Base-by-base conservation (phyloP, 257 asterid genomes). In the Penstemon newberryi region DNA sequence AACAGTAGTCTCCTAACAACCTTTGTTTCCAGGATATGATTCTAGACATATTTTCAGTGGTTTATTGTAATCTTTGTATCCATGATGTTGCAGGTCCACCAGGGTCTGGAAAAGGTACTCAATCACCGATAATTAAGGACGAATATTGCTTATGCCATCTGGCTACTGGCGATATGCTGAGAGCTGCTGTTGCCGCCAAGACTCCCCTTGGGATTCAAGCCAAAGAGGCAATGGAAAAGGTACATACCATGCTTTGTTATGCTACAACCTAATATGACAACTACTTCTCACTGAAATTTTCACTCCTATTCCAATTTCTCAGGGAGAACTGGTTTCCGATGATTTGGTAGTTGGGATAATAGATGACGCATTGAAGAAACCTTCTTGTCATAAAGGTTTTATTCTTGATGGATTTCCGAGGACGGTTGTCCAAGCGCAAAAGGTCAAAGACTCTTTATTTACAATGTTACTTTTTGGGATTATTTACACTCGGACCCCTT, bases 371-470 rank as follows among this genome's bases (percentile, higher is more conserved):
- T 51, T 92, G 84, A 88, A 88, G 84, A 92, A 82, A 79, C 95
- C 98, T 44, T 92, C 96, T 11, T 92, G 96, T 66, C 89, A 82
- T 77, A 92, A 92, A 63, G 99, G 99, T 19, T 93, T 93, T 71
- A 93, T 93, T 81, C 99, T 93, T 78, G 99, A 93, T 79, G 99
- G 99, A 59, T 90, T 93, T 70, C 99, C 97, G 7, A 88, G 99
- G 75, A 93, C 96, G 40, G 95, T 86, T 65, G 94, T 70, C 72
- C 96, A 93, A 83, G 99, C 97, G 4, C 85, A 93, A 67, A 93
- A 90, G 99, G 97, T 93, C 62, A 12, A 19, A 2, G 42, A 6
- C 18, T 74, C 63, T 46, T 18, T 83, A 13, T 65, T 33, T 45
- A 25, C 33, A 68, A 5, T 65, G 11, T 19, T 37, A 6, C 36